phyloP scores from a whole-genome alignment of 23 red algal species.

The Pyropia haitanensis region DNA sequence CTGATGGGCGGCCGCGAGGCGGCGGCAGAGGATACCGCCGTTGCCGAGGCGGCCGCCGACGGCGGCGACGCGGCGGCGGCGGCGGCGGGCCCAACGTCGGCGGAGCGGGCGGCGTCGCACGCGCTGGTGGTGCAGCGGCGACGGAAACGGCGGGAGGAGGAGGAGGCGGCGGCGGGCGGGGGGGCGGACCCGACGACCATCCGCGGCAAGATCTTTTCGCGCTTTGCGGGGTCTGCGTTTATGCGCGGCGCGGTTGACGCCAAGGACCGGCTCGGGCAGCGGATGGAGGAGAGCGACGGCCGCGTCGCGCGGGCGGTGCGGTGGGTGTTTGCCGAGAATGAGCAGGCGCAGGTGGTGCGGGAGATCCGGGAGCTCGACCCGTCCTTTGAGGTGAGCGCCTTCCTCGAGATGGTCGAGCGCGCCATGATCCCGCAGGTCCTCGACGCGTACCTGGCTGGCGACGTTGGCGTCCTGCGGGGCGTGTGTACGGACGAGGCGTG shows the following conservation, averaged over 20 bases:
- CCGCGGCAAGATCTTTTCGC: conserved; percentile 75
- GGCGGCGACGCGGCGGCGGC: conserved; percentile 38
- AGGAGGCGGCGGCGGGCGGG: conserved; percentile 17
- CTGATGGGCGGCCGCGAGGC: conserved; percentile 67
- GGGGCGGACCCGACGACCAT: conserved; percentile 38
- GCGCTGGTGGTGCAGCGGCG: no score
- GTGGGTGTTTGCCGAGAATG: conserved; percentile 92
- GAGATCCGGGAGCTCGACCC: conserved; percentile 83
- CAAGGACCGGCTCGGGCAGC: conserved; percentile 84
- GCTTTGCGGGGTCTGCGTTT: conserved; percentile 88
- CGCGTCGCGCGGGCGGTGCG: conserved; percentile 74
- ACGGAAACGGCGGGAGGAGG: no score
- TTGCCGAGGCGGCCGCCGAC: conserved; percentile 64
- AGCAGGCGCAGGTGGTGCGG: conserved; percentile 88
- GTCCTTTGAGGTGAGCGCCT: conserved; percentile 67
- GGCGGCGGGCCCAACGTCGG: conserved; percentile 27
- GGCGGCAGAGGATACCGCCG: conserved; percentile 68
- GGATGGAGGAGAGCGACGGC: conserved; percentile 89
- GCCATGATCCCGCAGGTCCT: conserved; percentile 66
- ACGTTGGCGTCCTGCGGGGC: conserved; percentile 28
- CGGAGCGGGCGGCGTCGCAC: conserved; percentile 16
- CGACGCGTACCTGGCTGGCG: conserved; percentile 70
- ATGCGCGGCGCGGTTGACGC: conserved; percentile 81
- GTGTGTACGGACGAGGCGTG: conserved; percentile 78
- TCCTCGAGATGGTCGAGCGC: conserved; percentile 66